Evolutionary conservation across 441 rosid genomes (phyloP).

Genomic region (Capsella rubella): DNA sequence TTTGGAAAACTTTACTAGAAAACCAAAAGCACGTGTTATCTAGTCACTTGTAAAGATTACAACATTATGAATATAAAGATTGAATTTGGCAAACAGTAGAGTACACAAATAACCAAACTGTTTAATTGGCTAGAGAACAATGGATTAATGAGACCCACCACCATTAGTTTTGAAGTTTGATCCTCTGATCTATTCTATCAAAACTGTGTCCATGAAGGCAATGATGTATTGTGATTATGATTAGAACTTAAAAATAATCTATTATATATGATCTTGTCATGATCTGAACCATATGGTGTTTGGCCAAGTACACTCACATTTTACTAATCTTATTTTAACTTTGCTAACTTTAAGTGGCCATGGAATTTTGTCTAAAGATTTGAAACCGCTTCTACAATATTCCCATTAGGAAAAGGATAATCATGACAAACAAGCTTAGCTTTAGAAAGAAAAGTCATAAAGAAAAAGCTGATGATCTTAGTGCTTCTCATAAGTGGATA

Average conservation of each 20-base stretch:
- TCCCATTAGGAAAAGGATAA: slow-evolving; percentile 37
- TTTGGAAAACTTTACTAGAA: slow-evolving; percentile 7
- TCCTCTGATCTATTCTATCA: slow-evolving; percentile 17
- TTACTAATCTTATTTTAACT: slow-evolving; percentile 10
- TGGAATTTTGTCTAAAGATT: slow-evolving; percentile 45
- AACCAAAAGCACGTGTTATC: slow-evolving; percentile 27
- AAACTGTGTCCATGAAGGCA: slow-evolving; percentile 9
- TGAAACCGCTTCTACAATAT: slow-evolving; percentile 39
- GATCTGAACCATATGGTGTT: slow-evolving; percentile 32
- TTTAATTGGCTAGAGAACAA: slow-evolving; percentile 39
- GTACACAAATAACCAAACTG: slow-evolving; percentile 30
- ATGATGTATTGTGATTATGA: slow-evolving; percentile 35
- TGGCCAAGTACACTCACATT: slow-evolving; percentile 46
- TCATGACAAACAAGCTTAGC: slow-evolving; percentile 35
- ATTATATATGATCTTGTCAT: slow-evolving; percentile 6
- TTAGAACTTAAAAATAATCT: slow-evolving; percentile 9
- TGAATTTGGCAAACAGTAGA: slow-evolving; percentile 14
- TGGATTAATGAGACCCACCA: slow-evolving; percentile 33
- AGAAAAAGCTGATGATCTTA: slow-evolving; percentile 41
- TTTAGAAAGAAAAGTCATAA: slow-evolving; percentile 42
- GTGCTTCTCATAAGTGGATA: slow-evolving; percentile 46
- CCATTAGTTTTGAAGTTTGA: slow-evolving; percentile 29
- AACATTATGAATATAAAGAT: background rate
- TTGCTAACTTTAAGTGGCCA: slow-evolving; percentile 29
- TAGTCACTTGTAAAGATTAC: slow-evolving; percentile 8